Base-by-base conservation (phyloP, 179 eudicot species). In the Amaranthus tricolor region DNA sequence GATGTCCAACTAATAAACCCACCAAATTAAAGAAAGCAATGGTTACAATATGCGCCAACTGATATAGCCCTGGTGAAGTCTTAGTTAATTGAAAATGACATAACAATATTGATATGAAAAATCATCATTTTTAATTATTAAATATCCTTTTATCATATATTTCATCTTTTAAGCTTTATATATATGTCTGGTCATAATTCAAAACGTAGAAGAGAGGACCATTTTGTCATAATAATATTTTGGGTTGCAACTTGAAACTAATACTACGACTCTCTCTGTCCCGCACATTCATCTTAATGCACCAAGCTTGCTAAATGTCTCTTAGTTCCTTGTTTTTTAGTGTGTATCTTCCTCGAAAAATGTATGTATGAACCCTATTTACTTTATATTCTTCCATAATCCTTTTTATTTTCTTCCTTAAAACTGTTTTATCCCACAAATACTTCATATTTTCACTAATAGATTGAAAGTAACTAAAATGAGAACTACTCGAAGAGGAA, bases 401-500 rank as follows among this genome's bases (percentile, higher is more conserved):
- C 17, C 66, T 73, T 68, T 74, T 31, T 15, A 51, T 31, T 54
- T 50, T 20, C 40, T 31, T 31, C 40, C 40, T 63, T 62, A 47
- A 51, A n/a, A 45, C 11, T 15, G 13, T 13, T 8, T 65, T 55
- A 55, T 17, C 40, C 40, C 40, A 57, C 51, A 72, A 50, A 52
- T 59, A 60, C n/a, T n/a, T n/a, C n/a, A 51, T 43, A 45, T 7
- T 21, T 58, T 0, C 60, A 53, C 47, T 51, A 12, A 40, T 12
- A 4, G 12, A 5, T 10, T 20, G 58, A 40, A 51, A 75, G 9
- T 10, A 81, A 31, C 45, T 50, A 80, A 19, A 17, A 90, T 94
- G 98, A 89, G 80, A 81, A 66, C 88, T 31, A 31, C 40, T 51
- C 74, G 87, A 69, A 85, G 88, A 61, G 88, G 78, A 72, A 90